Base-by-base conservation (phyloP, 208 protist genomes). In the Angomonas deanei region DNA sequence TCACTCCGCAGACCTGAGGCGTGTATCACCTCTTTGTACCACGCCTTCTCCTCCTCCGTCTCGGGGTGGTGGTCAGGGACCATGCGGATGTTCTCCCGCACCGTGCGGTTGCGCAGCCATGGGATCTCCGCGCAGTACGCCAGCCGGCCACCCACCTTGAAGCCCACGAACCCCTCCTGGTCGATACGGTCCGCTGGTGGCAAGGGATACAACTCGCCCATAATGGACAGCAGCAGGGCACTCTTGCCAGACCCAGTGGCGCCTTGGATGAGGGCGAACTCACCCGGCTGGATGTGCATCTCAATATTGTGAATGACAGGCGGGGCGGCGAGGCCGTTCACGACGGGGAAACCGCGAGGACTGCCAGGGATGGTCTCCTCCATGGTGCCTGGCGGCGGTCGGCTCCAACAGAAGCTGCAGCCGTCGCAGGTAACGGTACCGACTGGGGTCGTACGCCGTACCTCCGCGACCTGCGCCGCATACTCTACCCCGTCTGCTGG, bases 71-170 rank as follows among this genome's bases (percentile, higher is more conserved):
- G 64, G 67, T 84, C 82, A 23, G 68, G 54, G 27, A 72, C 24
- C 49, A 84, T 68, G 34, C 87, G 52, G 59, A 99, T 97, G 73
- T 98, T 98, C 33, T 97, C 93, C n/a, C 90, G 82, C 8, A 99
- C 59, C 24, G 93, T 97, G 24, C 76, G 86, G 61, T 88, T 86
- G 26, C 89, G 71, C 53, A 99, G 78, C 89, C 90, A 98, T 28
- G 96, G 83, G 49, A 84, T 74, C 74, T 97, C 92, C 1, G 88
- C 55, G 48, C 84, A 91, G 72, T 94, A 97, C 19, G 70, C 84
- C 28, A 92, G 65, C 42, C 69, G 69, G 11, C 88, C 86, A n/a
- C 70, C 68, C 15, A 83, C 67, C 39, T 72, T 52, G 48, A 91
- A 91, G 34, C 81, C 78, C 17, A 15, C 6, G 31, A 55, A 23